Evolutionary conservation across 2,329 filamentous ascomycete species (phyloP).

Genomic region (Apiospora rasikravindrae): DNA sequence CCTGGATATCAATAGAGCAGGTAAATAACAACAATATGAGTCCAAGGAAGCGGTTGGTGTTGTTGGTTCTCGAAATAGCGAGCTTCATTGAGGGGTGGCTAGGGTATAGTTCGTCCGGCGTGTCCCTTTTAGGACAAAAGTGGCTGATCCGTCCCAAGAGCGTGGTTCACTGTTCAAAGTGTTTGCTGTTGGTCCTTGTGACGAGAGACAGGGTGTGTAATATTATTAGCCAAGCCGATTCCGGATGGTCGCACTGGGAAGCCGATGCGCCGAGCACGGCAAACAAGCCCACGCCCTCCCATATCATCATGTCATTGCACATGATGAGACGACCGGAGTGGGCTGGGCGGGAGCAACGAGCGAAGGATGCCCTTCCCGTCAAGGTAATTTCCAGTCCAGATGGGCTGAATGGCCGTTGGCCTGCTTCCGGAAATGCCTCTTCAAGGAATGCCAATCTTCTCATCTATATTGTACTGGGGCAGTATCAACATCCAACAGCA

Average conservation of each 20-base stretch:
- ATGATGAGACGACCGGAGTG: background rate
- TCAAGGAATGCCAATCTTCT: background rate
- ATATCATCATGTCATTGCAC: background rate
- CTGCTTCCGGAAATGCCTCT: background rate
- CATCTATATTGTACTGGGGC: background rate
- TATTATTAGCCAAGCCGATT: constrained; percentile 10
- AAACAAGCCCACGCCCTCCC: background rate
- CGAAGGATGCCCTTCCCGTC: background rate
- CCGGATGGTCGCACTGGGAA: background rate
- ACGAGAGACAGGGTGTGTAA: background rate
- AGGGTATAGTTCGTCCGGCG: background rate
- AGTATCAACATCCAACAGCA: background rate
- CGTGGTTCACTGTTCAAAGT: background rate
- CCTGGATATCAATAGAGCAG: background rate
- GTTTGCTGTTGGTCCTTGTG: constrained; percentile 9
- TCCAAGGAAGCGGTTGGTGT: background rate
- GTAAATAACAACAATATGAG: background rate
- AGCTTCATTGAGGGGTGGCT: background rate
- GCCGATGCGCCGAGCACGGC: constrained; percentile 6
- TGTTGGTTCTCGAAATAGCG: constrained; percentile 13
- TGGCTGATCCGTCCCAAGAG: constrained; percentile 10
- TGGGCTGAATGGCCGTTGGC: background rate
- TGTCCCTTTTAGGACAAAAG: background rate
- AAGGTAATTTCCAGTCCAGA: background rate
- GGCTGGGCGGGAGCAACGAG: background rate